Base-by-base conservation (phyloP, 208 protist genomes). In the Ichthyophonus hoferi region DNA sequence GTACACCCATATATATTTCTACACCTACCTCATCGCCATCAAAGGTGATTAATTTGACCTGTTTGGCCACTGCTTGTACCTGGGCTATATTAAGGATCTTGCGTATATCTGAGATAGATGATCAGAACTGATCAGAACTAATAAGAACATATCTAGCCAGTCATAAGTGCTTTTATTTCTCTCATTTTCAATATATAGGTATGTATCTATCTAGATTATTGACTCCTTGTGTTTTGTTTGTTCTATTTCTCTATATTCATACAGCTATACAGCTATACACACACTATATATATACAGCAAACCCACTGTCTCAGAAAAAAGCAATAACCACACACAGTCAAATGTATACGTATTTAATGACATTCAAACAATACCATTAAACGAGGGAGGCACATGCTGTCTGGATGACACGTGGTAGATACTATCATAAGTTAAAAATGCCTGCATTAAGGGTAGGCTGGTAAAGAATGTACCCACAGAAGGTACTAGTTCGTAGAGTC, bases 81-180 rank as follows among this genome's bases (percentile, higher is more conserved):
- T 85, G 81, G 35, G 81, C 81, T 17, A 85, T 85, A 35, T 58
- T 58, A 2, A 85, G 81, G 17, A 85, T 42, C 14, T 85, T 17
- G n/a, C 81, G 81, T 33, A 85, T 85, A 42, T 85, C 81, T 85
- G 39, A 31, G 78, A 24, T 82, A n/a, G 78, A n/a, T n/a, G n/a
- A n/a, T n/a, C n/a, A n/a, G n/a, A n/a, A n/a, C n/a, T n/a, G n/a
- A n/a, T n/a, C n/a, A n/a, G n/a, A n/a, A n/a, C n/a, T n/a, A n/a
- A n/a, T n/a, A n/a, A n/a, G n/a, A n/a, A n/a, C n/a, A n/a, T n/a
- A n/a, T n/a, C n/a, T n/a, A n/a, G n/a, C n/a, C n/a, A n/a, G n/a
- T n/a, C n/a, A n/a, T n/a, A n/a, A n/a, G n/a, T n/a, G n/a, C n/a
- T n/a, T n/a, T n/a, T n/a, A n/a, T n/a, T n/a, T n/a, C n/a, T n/a